Evolutionary conservation across 1,284 basidiomycete species (phyloP).

Genomic region (Ganoderma lingzhi): DNA sequence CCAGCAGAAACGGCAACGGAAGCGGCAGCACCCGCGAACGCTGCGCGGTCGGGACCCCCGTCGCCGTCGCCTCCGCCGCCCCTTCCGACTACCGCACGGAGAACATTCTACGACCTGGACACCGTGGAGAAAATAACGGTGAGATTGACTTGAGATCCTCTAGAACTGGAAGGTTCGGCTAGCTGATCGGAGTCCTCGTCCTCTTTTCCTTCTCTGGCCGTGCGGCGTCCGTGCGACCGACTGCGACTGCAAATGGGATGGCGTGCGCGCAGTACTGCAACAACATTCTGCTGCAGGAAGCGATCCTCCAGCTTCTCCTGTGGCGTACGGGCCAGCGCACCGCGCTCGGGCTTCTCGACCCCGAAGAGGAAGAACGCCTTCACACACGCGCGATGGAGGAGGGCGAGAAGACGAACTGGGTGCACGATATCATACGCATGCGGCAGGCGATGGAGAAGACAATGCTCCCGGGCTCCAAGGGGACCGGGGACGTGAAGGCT

Average conservation of each 20-base stretch:
- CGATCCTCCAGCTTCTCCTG: slow-evolving; percentile 70
- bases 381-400: slow-evolving; percentile 57
- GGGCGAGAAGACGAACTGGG: slow-evolving; percentile 68
- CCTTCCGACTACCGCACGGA: slow-evolving; percentile 6
- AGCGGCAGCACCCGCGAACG: not conserved
- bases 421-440: slow-evolving; percentile 61
- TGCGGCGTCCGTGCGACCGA: not conserved
- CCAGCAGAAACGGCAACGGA: not conserved
- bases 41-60: slow-evolving; percentile 17
- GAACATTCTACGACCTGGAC: slow-evolving; percentile 52
- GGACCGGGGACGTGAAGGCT: slow-evolving; percentile 14
- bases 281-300: slow-evolving; percentile 73
- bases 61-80: not conserved
- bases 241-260: not conserved
- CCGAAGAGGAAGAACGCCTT: slow-evolving; percentile 61
- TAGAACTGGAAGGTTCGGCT: slow-evolving; percentile 2
- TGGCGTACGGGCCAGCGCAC: slow-evolving; percentile 70
- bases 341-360: slow-evolving; percentile 53
- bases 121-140: slow-evolving; percentile 65
- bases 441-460: slow-evolving; percentile 36
- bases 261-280: slow-evolving; percentile 63
- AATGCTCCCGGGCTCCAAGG: slow-evolving; percentile 33
- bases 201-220: not conserved
- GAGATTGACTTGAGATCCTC: slow-evolving; percentile 34
- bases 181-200: slow-evolving; percentile 20